Base-by-base conservation (phyloP, 2,329 filamentous ascomycete genomes). In the Trichophyton verrucosum region DNA sequence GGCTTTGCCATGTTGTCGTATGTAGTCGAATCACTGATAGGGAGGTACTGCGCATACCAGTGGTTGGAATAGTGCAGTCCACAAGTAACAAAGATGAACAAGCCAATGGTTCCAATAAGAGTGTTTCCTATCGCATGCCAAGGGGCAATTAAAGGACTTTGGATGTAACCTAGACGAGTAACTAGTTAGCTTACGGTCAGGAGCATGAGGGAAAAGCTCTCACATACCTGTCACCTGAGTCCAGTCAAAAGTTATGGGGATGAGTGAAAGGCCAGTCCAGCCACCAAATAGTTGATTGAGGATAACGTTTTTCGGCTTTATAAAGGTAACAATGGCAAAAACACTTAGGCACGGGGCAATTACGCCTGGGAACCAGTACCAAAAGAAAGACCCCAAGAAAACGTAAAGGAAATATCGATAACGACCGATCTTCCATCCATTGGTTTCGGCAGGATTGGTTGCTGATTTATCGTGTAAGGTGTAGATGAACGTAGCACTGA, bases 201-300 rank as follows among this genome's bases (percentile, higher is more conserved):
- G 3, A 56, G 20, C 3, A 36, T 24, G 8, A 33, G 36, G 30
- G 2, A 13, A 7, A 38, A 24, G 15, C 2, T 13, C 15, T 20
- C 3, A 49, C 46, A 89, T 80, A 63, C 61, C 61, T 24, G 61
- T 49, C 30, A 63, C 44, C 66, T 88, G 85, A 3, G 85, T 86
- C 86, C 87, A 89, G 75, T 90, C 87, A 68, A 90, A 88, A 0
- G 86, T 89, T 36, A 90, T 82, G 1, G 87, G 86, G 5, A 89
- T 73, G 30, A 90, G 68, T 0, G 84, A 87, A 2, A 90, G 64
- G 0, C 87, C 87, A 0, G 83, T 86, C 57, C 77, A 78, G 1
- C 85, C 86, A 1, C 87, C 87, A 65, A 90, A 90, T 1, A 90
- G 68, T 69, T 90, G 86, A 65, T 90, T 91, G 44, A 90, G 72